phyloP scores from a whole-genome alignment of 768 basidiomycete species.

The Kwoniella heveanensis region DNA sequence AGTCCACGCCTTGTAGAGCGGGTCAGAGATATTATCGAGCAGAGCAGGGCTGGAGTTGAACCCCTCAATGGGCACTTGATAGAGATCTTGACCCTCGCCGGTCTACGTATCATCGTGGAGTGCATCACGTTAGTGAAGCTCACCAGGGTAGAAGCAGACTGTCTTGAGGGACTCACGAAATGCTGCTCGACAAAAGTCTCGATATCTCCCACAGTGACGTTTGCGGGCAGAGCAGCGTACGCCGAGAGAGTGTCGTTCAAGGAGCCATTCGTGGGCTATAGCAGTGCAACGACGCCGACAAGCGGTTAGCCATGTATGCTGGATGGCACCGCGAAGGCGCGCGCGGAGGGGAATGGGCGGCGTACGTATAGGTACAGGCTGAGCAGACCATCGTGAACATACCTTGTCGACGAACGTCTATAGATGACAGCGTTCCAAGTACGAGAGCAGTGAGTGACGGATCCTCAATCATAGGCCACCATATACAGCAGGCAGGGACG shows the following conservation, averaged over 20 bases:
- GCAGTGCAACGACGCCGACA: slow-evolving; percentile 5
- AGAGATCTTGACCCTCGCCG: slow-evolving; percentile 83
- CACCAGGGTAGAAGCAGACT: too few species aligned
- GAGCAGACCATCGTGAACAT: not conserved
- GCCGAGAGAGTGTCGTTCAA: slow-evolving; percentile 70
- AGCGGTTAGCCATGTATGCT: not conserved
- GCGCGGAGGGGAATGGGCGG: slow-evolving; percentile 29
- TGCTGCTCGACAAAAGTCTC: slow-evolving; percentile 71
- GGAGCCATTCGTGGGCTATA: slow-evolving; percentile 71
- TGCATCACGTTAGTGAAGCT: not conserved
- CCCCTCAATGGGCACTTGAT: slow-evolving; percentile 64
- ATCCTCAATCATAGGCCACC: too few species aligned
- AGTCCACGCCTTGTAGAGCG: slow-evolving; percentile 70
- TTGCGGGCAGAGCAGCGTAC: slow-evolving; percentile 60
- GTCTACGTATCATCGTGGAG: too few species aligned
- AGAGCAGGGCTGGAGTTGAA: slow-evolving; percentile 70
- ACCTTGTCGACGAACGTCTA: slow-evolving; percentile 35
- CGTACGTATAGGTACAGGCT: too few species aligned
- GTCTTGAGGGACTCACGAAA: slow-evolving; percentile 59
- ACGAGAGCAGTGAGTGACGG: too few species aligned
- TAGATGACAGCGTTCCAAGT: too few species aligned
- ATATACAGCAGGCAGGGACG: too few species aligned
- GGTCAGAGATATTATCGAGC: slow-evolving; percentile 69
- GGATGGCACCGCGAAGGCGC: slow-evolving; percentile 1
- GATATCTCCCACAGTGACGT: slow-evolving; percentile 67